phyloP scores from a whole-genome alignment of 495 filamentous ascomycete species.

The Podospora pseudopauciseta region DNA sequence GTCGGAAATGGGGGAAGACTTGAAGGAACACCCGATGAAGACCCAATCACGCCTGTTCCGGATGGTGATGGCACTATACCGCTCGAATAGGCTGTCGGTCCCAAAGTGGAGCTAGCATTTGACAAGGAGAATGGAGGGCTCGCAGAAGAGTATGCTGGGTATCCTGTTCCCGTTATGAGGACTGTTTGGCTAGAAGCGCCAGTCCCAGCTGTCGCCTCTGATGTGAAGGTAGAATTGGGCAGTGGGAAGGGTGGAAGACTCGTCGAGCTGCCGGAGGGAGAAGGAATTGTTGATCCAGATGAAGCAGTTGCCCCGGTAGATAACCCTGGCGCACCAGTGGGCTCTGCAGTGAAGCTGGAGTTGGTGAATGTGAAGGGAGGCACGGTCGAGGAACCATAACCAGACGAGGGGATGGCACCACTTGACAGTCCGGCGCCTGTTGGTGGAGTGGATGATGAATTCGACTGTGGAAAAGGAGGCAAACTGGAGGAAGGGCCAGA shows the following conservation, averaged over 20 bases:
- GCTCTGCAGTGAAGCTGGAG: not conserved
- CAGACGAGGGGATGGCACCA: not conserved
- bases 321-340: not conserved
- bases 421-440: not conserved
- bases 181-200: not conserved
- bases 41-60: not conserved
- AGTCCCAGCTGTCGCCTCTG: not conserved
- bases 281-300: not conserved
- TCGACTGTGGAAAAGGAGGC: not conserved
- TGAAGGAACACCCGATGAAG: not conserved
- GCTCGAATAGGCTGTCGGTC: not conserved
- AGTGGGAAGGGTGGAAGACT: not conserved
- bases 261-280: not conserved
- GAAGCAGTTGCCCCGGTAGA: not conserved
- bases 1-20: constrained; percentile 16
- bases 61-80: not conserved
- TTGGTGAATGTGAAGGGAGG: not conserved
- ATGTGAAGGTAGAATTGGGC: not conserved
- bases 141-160: not conserved
- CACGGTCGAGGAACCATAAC: not conserved
- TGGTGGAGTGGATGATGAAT: not conserved
- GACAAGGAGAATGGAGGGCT: not conserved
- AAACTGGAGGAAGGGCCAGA: not conserved
- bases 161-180: not conserved
- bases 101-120: not conserved